Evolutionary conservation across 768 basidiomycete species (phyloP).

Genomic region (Lactifluus volemus): DNA sequence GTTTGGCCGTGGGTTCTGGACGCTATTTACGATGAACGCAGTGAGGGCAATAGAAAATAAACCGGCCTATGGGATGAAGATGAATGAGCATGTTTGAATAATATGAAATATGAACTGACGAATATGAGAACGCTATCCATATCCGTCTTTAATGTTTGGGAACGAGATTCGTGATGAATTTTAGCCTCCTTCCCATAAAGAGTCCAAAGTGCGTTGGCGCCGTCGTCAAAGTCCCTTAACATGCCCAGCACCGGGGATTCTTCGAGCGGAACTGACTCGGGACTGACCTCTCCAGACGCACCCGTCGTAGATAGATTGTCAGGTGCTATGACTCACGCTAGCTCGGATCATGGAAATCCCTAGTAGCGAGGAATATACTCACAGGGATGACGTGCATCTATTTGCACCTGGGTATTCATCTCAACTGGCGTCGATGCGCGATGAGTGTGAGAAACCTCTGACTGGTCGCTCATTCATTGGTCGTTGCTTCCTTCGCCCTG

Average conservation of each 20-base stretch:
- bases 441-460: background rate
- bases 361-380: background rate
- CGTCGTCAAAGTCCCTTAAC: conserved; percentile 26
- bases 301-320: background rate
- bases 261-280: background rate
- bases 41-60: background rate
- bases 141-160: conserved; percentile 32
- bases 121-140: conserved; percentile 36
- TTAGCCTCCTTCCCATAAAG: conserved; percentile 30
- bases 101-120: conserved; percentile 20
- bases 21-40: background rate
- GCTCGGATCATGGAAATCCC: background rate
- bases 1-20: no score
- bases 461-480: background rate
- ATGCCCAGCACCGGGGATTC: background rate
- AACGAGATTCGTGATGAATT: conserved; percentile 27
- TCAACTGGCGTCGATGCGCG: background rate
- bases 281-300: no score
- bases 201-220: conserved; percentile 32
- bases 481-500: background rate
- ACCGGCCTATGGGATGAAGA: background rate
- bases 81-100: background rate
- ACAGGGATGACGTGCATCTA: background rate
- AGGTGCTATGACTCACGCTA: background rate
- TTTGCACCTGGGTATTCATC: background rate